Evolutionary conservation across 495 filamentous ascomycete genomes (phyloP), one percentile per base, ranked within the genome.

Genomic region (Aspergillus haitiensis): DNA sequence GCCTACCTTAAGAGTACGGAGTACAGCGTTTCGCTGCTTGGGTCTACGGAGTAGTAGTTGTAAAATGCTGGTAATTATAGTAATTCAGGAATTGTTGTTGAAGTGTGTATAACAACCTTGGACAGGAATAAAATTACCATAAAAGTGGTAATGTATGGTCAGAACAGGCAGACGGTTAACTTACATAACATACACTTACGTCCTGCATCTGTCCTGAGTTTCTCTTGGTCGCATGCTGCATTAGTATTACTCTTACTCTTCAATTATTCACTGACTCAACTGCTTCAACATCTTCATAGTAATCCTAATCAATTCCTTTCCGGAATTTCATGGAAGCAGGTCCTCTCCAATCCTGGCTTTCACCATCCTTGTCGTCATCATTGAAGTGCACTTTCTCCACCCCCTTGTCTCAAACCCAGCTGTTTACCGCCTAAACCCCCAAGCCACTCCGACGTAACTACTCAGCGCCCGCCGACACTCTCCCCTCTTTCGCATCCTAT

Each of bases 401-500:
- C 37, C 55, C 42, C 61, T 50, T 45, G 54, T 59, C 40, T 42
- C 32, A 31, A 59, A 15, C 12, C 52, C 67, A 67, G 60, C 57
- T 70, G 60, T 66, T 68, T 66, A 68, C 69, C 69, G 68, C 73
- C 66, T 64, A 62, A 61, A 63, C 16, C 44, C 59, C 66, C 64
- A 56, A 36, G 56, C 60, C 34, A 62, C 64, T 47, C 10, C 40
- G 52, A 53, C 50, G 37, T 12, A 44, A 16, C 35, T 39, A 7
- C 40, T 37, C 58, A 48, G 36, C 40, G 58, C 42, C 44, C 50
- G 36, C 18, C 48, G 53, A 65, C n/a, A 27, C 48, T 58, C 57
- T 47, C 58, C 60, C 56, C 61, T 62, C 60, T 42, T 45, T 49
- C 56, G 59, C 51, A 65, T 54, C 65, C 64, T 61, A 48, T 36